Evolutionary conservation across 2,329 filamentous ascomycete species (phyloP), one percentile per base, ranked within the genome.

Genomic region (Aureobasidium mangrovei): DNA sequence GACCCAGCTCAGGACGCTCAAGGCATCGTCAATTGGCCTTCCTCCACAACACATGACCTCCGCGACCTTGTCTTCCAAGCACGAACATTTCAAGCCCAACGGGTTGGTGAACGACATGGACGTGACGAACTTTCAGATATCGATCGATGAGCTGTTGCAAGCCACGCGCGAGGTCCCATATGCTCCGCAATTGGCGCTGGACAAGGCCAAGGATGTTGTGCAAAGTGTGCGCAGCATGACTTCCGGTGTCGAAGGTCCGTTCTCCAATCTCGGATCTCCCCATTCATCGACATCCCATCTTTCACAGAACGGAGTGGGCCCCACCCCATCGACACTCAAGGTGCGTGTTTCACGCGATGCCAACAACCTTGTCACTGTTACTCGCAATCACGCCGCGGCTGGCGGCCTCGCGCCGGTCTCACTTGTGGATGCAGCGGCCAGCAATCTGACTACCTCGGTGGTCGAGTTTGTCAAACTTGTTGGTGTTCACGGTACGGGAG

Each of bases 351-450:
- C 90, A n/a, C 85, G 86, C 2, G 95, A 91, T 1, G 91, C 93
- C 46, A 97, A 97, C 75, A 93, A 91, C 65, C 77, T 98, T 56
- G 96, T 97, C 64, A 97, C 91, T 2, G 89, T 91, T 1, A 86
- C 88, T 33, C 95, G 94, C 73, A 95, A 95, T 65, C 95, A 93
- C 68, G 85, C 87, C 33, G 79, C 82, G 8, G 84, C 89, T 0
- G 83, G 82, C 24, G 93, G 93, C 31, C 80, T 98, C 32, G 91
- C 89, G 1, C 93, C 93, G 0, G 85, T 98, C n/a, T 95, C 89
- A 4, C 73, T 98, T 3, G 76, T 98, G 26, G 93, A 98, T 68
- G 93, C 91, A 3, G 91, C 93, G 2, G 90, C 91, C 6, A 93
- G 88, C 27, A 90, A 98, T 70, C 77, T 97, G 35, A 88, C 89